phyloP scores from a whole-genome alignment of 768 basidiomycete genomes.

The Tulasnella calospora region DNA sequence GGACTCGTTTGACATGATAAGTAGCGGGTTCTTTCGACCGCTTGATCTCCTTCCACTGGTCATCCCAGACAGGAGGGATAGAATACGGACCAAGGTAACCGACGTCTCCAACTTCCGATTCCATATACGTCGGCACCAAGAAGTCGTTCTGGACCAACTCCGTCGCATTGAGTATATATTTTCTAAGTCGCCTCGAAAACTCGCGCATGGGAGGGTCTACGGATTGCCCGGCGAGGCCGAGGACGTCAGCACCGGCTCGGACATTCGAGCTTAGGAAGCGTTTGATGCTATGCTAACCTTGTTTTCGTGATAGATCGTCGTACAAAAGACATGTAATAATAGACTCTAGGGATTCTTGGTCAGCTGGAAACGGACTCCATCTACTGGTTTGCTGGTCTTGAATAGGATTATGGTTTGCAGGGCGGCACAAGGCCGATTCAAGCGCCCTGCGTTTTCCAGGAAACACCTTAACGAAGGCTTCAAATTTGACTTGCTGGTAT shows the following conservation, averaged over 20 bases:
- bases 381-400: background rate
- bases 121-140: background rate
- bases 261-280: background rate
- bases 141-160: slow-evolving; percentile 11
- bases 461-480: background rate
- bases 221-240: background rate
- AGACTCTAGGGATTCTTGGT: background rate
- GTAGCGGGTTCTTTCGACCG: background rate
- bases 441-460: background rate
- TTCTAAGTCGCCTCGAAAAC: background rate
- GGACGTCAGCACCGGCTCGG: background rate
- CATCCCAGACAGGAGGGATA: background rate
- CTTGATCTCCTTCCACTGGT: background rate
- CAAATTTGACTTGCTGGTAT: background rate
- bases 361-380: background rate
- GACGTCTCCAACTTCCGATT: background rate
- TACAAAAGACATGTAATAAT: background rate
- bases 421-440: background rate
- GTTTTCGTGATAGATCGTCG: background rate
- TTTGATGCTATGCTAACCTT: background rate
- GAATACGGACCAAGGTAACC: background rate
- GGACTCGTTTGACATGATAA: background rate
- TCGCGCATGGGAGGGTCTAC: background rate
- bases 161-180: background rate
- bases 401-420: background rate